Evolutionary conservation across 768 basidiomycete species (phyloP), one percentile per base, ranked within the genome.

Genomic region (Mycena sanguinolenta): DNA sequence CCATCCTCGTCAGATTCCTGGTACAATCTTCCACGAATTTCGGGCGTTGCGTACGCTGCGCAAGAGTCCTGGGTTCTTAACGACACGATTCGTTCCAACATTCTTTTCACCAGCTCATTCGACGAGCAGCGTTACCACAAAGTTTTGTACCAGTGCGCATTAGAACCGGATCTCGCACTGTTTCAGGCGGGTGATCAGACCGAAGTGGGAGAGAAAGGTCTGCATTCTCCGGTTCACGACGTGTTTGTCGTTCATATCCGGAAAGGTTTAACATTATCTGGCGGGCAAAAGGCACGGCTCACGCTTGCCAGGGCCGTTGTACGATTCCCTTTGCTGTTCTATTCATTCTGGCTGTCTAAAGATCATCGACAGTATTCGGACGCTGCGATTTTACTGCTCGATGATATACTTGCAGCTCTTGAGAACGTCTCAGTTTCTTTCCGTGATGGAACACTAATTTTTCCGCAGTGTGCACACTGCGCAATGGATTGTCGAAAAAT

Each of bases 51-150:
- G 2, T 95, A 94, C 76, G 92, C 92, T 2, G 91, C 92, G 8
- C 95, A 96, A 77, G 93, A 95, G 76, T 90, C 92, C 1, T 96
- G 94, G 94, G 90, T 95, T 3, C 89, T 91, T 77, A 95, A 94
- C 72, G 92, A 91, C 70, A 94, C 92, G 0, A 92, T 94, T 62
- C 84, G 82, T 77, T 91, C 94, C 53, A 97, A 97, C 75, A 92
- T 97, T 69, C 79, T 92, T 53, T 97, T 97, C 70, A 94, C 94
- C 38, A 82, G 89, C 21, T 86, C 90, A 0, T 95, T 90, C 69
- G 92, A 97, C 54, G 91, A 94, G 76, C 88, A 87, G 67, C 86
- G 91, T 14, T 97, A 97, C 77, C 90, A 91, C 85, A 88, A 90
- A 76, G 93, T 92, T 2, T 79, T 97, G 49, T 80, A 86, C 17